Base-by-base conservation (phyloP, 768 basidiomycete species). In the Boletellus emodensis region DNA sequence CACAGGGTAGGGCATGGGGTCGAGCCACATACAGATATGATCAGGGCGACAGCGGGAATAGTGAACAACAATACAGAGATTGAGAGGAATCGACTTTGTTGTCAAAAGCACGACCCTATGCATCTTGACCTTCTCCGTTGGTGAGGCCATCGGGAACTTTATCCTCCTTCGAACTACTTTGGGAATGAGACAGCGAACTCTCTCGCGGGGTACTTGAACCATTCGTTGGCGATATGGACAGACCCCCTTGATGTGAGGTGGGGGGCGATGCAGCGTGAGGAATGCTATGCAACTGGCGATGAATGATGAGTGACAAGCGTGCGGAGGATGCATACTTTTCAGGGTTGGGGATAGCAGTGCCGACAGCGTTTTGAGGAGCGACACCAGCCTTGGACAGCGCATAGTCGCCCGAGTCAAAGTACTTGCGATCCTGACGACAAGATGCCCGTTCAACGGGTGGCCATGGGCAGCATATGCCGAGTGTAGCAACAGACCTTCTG, bases 321-420 rank as follows among this genome's bases (percentile, higher is more conserved):
- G 20, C 11, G 17, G 28, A 30, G 0, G 9, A 30, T 43, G 74
- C 90, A 55, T 64, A 95, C 94, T 90, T 91, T 72, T 97, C 91
- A 26, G 96, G 94, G 69, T 90, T 94, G n/a, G 96, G 95, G 58
- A 97, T 97, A 33, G 93, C 90, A 9, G 94, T 98, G 26, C 96
- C 96, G 48, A 97, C 92, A 3, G 83, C 78, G 56, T 79, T 89
- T 68, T 91, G 90, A 42, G 90, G 85, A n/a, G 86, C 78, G 41
- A 87, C 85, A 24, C 96, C 89, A 3, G 96, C 96, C 70, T 98
- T 97, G 44, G 92, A 93, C 58, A 99, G 77, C 28, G 94, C 94
- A 64, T 98, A 98, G 69, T 99, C 96, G 51, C 96, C 96, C 49
- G 95, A 98, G 72, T 98, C 96, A 69, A 99, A 99, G 74, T 93